phyloP scores from a whole-genome alignment of 1,139 yeast genomes.

The Entelexis sorbosivorans region DNA sequence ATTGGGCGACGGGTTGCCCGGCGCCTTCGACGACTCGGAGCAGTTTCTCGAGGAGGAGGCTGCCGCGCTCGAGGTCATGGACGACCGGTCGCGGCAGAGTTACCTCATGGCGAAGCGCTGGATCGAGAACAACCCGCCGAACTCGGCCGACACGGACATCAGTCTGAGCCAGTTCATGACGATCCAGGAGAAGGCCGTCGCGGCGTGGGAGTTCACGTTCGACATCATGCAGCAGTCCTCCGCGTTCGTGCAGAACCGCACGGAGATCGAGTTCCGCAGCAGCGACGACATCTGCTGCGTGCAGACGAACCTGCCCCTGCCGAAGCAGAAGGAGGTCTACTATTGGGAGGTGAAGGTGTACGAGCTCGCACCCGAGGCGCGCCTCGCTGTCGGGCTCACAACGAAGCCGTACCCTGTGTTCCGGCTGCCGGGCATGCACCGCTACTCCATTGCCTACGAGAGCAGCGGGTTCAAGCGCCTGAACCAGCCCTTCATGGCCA shows the following conservation, averaged over 20 bases:
- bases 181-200: conserved; percentile 84
- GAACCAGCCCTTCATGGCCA: conserved; percentile 68
- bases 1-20: conserved; percentile 40
- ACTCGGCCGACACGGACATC: conserved; percentile 33
- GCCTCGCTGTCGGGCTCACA: conserved; percentile 63
- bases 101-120: conserved; percentile 49
- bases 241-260: conserved; percentile 55
- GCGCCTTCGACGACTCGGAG: conserved; percentile 53
- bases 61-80: conserved; percentile 57
- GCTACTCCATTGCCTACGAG: conserved; percentile 78
- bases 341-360: conserved; percentile 77
- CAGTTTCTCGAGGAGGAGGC: conserved; percentile 55
- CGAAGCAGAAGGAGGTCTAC: conserved; percentile 74
- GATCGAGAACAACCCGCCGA: conserved; percentile 38
- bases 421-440: conserved; percentile 74
- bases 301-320: conserved; percentile 79
- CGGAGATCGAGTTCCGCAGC: conserved; percentile 61
- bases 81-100: conserved; percentile 37
- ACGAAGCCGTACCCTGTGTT: conserved; percentile 87
- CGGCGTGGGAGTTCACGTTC: conserved; percentile 85
- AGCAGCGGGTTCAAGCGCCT: conserved; percentile 72
- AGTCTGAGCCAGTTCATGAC: conserved; percentile 40
- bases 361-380: conserved; percentile 46
- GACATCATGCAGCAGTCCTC: conserved; percentile 44
- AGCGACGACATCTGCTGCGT: conserved; percentile 53